Evolutionary conservation across 2,329 filamentous ascomycete genomes (phyloP).

Genomic region (Colletotrichum nymphaeae): DNA sequence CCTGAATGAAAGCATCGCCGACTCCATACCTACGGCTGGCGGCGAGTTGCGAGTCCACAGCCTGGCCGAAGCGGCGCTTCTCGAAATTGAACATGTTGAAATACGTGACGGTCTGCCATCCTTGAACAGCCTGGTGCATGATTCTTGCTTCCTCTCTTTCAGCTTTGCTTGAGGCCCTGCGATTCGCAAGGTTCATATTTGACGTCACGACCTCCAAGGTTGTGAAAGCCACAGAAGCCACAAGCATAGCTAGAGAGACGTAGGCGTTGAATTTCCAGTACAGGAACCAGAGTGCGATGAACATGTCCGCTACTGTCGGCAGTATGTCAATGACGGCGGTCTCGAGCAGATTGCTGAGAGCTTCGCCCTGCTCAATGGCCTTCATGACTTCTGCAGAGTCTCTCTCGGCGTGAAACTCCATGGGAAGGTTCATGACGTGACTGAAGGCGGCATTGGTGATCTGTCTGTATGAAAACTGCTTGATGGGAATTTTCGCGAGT

Average conservation of each 20-base stretch:
- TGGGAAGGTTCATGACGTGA: constrained; percentile 76
- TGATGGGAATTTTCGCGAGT: constrained; percentile 47
- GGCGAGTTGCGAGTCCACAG: constrained; percentile 40
- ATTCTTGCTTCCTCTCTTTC: constrained; percentile 61
- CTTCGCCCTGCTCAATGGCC: constrained; percentile 71
- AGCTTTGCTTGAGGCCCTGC: constrained; percentile 51
- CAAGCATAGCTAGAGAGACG: constrained; percentile 55
- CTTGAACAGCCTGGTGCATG: constrained; percentile 68
- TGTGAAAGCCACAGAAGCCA: constrained; percentile 37
- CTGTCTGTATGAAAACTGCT: constrained; percentile 58
- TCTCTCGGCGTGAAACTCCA: constrained; percentile 77
- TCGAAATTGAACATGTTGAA: constrained; percentile 50
- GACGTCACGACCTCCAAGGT: constrained; percentile 46
- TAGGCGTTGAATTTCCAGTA: constrained; percentile 72
- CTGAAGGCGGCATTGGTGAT: constrained; percentile 72
- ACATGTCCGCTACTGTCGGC: constrained; percentile 72
- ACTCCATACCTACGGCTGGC: constrained; percentile 38
- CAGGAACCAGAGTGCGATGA: constrained; percentile 70
- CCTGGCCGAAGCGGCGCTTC: constrained; percentile 40
- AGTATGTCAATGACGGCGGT: constrained; percentile 68
- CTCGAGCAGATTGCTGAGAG: constrained; percentile 69
- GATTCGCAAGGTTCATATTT: constrained; percentile 50
- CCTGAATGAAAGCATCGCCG: constrained; percentile 39
- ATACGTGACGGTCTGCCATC: constrained; percentile 68
- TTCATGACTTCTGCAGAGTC: constrained; percentile 73